Base-by-base conservation (phyloP, 805 yeast genomes). In the Kluyveromyces aestuarii region DNA sequence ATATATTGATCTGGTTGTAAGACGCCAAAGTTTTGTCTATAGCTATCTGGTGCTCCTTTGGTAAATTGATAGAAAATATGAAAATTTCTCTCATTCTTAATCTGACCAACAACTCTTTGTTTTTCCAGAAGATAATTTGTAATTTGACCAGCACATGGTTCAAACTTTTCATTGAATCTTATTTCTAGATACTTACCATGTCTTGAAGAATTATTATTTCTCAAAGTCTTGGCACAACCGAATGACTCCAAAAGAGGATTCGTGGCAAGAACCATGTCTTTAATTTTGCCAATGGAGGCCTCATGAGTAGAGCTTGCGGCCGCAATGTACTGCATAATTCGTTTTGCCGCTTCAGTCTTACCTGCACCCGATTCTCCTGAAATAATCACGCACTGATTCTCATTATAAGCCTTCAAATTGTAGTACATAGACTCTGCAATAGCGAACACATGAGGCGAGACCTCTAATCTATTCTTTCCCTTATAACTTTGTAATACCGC, bases 341-440 rank as follows among this genome's bases (percentile, higher is more conserved):
- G 81, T 72, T 91, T 91, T 40, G 98, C 97, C 19, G 97, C 97
- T 70, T 91, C 98, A 6, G 98, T 91, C 64, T 91, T 91, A 45
- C 98, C 98, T 5, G 98, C 98, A 53, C 98, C 98, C 1, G 96
- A 87, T 66, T 91, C 98, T 49, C 98, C 98, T 2, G 96, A 87
- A 56, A 93, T 93, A 58, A 93, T 93, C 19, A 93, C 98, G 76
- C 98, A 91, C 66, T 93, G 99, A 62, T 82, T 88, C 59, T 93
- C 98, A 50, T 85, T 80, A 68, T 93, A 93, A 0, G 96, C 84
- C 68, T 90, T 90, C 82, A 93, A 77, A 66, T 91, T 87, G 70
- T 93, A 91, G 68, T 84, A 93, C 96, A 93, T 89, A 36, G 95
- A 72, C 69, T 93, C 99, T 10, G 99, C 99, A 60, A 93, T 89